These are phyloP conservation scores for Citrullus mucosospermus DNA, from an alignment of 306 rosid species.

Conservation along the genomic window DNA sequence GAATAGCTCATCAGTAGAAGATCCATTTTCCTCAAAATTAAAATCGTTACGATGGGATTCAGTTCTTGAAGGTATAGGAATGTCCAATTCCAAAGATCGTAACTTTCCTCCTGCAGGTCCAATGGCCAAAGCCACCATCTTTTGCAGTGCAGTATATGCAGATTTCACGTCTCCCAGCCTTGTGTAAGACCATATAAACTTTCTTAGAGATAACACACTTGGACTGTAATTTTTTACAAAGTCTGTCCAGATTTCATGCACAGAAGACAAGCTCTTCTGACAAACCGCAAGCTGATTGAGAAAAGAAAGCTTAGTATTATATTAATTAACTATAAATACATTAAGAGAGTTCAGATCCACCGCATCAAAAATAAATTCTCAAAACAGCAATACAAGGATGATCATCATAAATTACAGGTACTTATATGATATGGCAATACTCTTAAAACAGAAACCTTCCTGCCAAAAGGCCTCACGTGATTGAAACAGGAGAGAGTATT, in stretches of 20 bases:
- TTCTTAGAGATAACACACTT: slow-evolving; percentile 31
- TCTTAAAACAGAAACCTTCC: background rate
- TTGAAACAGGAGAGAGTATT: background rate
- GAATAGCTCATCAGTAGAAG: slow-evolving; percentile 13
- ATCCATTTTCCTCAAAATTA: slow-evolving; percentile 22
- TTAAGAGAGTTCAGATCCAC: background rate
- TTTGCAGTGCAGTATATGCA: slow-evolving; percentile 36
- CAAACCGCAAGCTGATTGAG: slow-evolving; percentile 73
- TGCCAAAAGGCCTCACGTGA: background rate
- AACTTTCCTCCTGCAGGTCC: slow-evolving; percentile 31
- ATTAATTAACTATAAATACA: background rate
- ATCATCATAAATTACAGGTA: background rate
- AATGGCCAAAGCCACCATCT: slow-evolving; percentile 42
- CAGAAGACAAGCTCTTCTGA: slow-evolving; percentile 55
- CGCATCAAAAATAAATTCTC: background rate
- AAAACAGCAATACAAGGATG: background rate
- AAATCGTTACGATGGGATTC: slow-evolving; percentile 17
- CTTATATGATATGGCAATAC: background rate
- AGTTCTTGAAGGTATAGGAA: slow-evolving; percentile 51
- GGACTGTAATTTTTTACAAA: slow-evolving; percentile 35
- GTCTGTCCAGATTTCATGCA: slow-evolving; percentile 58
- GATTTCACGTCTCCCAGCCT: slow-evolving; percentile 37
- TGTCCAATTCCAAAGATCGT: slow-evolving; percentile 43
- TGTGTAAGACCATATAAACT: slow-evolving; percentile 45
- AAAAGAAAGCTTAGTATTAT: slow-evolving; percentile 9